Evolutionary conservation across 768 basidiomycete species (phyloP).

Genomic region (Mycena rosella): DNA sequence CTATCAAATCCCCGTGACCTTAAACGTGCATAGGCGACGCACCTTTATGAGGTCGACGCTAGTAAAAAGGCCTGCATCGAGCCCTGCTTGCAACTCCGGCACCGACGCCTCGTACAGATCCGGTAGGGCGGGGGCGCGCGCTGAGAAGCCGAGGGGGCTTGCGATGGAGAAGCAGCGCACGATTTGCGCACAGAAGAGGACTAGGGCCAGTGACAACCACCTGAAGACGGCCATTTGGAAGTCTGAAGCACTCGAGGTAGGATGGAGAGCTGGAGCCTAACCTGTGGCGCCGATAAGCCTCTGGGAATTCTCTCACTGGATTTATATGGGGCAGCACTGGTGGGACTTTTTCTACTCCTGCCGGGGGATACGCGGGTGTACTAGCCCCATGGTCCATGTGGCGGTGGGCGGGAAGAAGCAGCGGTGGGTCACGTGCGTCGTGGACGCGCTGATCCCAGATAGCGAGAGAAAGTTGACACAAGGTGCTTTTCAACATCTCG

Average conservation of each 20-base stretch:
- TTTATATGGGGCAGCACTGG: constrained; percentile 1
- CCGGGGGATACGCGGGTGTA: neutral
- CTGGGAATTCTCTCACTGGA: constrained; percentile 3
- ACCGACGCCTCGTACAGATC: constrained; percentile 76
- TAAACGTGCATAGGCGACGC: neutral
- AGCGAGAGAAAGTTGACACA: too few relatives aligned
- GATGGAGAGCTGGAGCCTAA: neutral
- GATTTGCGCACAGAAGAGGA: constrained; percentile 9
- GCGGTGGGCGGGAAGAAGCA: neutral
- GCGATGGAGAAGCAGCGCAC: constrained; percentile 1
- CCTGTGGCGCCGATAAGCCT: constrained; percentile 5
- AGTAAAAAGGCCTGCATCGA: constrained; percentile 63
- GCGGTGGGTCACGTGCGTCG: neutral
- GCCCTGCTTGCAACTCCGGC: constrained; percentile 64
- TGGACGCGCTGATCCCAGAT: too few relatives aligned
- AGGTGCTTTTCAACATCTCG: neutral
- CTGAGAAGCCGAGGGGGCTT: neutral
- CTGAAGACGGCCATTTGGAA: constrained; percentile 7
- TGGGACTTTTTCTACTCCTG: constrained; percentile 6
- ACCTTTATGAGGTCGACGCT: constrained; percentile 76
- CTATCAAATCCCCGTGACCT: neutral
- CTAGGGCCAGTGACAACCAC: constrained; percentile 6
- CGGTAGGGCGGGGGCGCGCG: constrained; percentile 43
- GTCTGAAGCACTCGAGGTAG: neutral
- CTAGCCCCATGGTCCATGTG: constrained; percentile 6